Evolutionary conservation across 257 asterid genomes (phyloP).

Genomic region (Eucommia ulmoides): DNA sequence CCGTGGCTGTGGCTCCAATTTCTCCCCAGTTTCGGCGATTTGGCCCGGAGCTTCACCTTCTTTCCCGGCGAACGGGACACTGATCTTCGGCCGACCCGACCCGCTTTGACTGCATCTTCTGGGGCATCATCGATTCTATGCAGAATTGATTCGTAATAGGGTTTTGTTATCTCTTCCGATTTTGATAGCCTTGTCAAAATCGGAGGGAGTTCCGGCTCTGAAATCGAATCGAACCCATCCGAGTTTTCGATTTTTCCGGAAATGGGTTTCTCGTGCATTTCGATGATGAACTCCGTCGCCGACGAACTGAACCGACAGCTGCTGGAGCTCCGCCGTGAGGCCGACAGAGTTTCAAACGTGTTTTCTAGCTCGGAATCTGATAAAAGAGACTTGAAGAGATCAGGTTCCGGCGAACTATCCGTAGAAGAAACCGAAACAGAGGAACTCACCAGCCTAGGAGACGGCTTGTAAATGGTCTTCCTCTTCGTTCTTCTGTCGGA

Average conservation of each 20-base stretch:
- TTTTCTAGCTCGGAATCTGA: conserved; percentile 29
- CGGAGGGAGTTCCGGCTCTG: conserved; percentile 50
- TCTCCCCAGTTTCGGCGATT: conserved; percentile 27
- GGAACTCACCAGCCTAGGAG: conserved; percentile 25
- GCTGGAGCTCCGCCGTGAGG: conserved; percentile 27
- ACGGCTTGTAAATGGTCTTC: conserved; percentile 61
- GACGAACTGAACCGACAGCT: conserved; percentile 34
- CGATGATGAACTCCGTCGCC: conserved; percentile 44
- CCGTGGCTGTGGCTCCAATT: conserved; percentile 23
- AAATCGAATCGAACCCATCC: conserved; percentile 16
- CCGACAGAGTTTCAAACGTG: conserved; percentile 11
- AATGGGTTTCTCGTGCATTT: conserved; percentile 25
- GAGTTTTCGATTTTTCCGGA: conserved; percentile 4
- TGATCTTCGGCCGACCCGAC: conserved; percentile 29
- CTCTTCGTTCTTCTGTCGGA: conserved; percentile 36
- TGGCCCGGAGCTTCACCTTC: conserved; percentile 43
- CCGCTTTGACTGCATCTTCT: conserved; percentile 5
- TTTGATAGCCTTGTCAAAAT: conserved; percentile 35
- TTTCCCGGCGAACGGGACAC: conserved; percentile 39
- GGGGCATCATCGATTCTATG: no score
- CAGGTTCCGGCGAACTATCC: conserved; percentile 15
- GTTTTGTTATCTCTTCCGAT: not conserved
- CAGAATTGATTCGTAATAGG: no score
- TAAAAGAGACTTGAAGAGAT: not conserved
- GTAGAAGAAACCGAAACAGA: conserved; percentile 2